Conservation (phyloP, 768 basidiomycete genomes). For the Coprinellus micaceus region DNA sequence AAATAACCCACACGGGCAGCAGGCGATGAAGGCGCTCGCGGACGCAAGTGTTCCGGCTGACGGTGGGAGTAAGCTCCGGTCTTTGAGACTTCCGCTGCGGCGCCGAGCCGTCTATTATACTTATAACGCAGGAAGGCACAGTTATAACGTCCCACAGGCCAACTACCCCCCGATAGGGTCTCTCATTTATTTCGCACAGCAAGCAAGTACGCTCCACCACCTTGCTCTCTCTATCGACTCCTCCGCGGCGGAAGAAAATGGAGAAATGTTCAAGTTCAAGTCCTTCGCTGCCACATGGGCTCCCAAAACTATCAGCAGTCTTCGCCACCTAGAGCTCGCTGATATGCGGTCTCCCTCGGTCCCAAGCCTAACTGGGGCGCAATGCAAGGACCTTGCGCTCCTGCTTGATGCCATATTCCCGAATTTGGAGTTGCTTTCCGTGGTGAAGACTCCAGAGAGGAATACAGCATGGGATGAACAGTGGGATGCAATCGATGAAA, state of each 20-base stretch:
- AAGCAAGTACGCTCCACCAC: background rate
- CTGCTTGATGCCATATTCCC: background rate
- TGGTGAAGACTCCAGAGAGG: background rate
- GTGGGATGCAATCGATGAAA: background rate
- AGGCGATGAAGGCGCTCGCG: background rate
- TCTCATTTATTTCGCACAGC: background rate
- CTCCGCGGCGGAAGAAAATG: background rate
- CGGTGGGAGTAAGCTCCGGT: background rate
- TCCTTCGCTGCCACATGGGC: background rate
- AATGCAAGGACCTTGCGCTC: background rate
- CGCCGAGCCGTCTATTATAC: background rate
- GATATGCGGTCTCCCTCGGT: background rate
- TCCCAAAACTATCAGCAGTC: background rate
- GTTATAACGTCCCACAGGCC: too few relatives aligned
- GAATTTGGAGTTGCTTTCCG: background rate
- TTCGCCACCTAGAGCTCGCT: background rate
- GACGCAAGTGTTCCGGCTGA: background rate
- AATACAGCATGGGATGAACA: background rate
- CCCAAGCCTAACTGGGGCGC: background rate
- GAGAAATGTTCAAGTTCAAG: background rate
- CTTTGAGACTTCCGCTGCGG: background rate
- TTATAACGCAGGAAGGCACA: too few relatives aligned
- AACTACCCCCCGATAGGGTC: background rate
- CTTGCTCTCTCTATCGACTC: background rate
- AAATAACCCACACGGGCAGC: background rate